phyloP scores from a whole-genome alignment of 805 yeast species.

The Saturnispora sanitii region DNA sequence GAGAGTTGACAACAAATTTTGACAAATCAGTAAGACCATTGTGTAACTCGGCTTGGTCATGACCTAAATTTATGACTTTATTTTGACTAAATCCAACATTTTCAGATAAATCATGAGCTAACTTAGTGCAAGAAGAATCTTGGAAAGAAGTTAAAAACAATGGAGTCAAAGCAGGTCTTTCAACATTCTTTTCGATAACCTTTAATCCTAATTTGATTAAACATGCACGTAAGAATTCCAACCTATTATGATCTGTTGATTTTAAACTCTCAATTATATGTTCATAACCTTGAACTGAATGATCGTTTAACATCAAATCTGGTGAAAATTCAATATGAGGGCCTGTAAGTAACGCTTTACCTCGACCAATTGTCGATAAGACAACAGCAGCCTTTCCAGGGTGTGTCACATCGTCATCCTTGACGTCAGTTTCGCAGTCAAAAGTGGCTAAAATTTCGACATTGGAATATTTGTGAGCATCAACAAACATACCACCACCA shows the following conservation, averaged over 20 bases:
- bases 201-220: conserved; percentile 54
- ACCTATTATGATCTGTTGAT: conserved; percentile 38
- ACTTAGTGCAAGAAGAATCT: conserved; percentile 20
- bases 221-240: conserved; percentile 46
- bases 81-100: conserved; percentile 31
- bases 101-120: conserved; percentile 27
- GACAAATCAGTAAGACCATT: conserved; percentile 26
- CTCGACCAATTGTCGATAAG: conserved; percentile 57
- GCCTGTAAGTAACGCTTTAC: conserved; percentile 70
- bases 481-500: conserved; percentile 84
- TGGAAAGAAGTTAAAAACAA: conserved; percentile 41
- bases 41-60: conserved; percentile 48
- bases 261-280: conserved; percentile 33
- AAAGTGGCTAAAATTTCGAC: conserved; percentile 72
- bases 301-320: conserved; percentile 30
- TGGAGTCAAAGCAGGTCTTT: conserved; percentile 63
- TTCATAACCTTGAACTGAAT: conserved; percentile 19
- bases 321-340: conserved; percentile 85
- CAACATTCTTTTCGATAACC: conserved; percentile 44
- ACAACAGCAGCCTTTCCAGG: conserved; percentile 59
- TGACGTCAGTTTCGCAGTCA: conserved; percentile 43
- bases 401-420: conserved; percentile 18
- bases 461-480: conserved; percentile 49
- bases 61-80: conserved; percentile 38
- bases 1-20: conserved; percentile 23